Percentiles rank a stretch among this genome's conserved stretches.
phyloP scores from a whole-genome alignment of 2,329 filamentous ascomycete species.

The Alternaria sp. region DNA sequence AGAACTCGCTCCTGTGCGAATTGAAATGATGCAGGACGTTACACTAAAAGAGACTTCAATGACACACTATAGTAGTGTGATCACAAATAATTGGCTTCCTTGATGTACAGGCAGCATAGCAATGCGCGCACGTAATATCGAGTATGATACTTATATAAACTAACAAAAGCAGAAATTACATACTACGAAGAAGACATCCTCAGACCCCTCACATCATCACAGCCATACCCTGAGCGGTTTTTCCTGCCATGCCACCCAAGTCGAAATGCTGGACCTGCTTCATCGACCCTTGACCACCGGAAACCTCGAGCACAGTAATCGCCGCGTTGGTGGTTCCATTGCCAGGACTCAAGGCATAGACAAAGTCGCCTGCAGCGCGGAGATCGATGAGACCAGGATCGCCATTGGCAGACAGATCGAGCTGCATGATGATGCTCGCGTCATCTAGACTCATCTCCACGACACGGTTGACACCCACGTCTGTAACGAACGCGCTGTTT shows the following conservation, averaged over 20 bases:
- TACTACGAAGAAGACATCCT: background rate
- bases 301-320: slow-evolving; percentile 51
- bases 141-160: background rate
- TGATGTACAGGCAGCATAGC: background rate
- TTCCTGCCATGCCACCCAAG: slow-evolving; percentile 28
- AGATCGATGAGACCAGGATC: slow-evolving; percentile 65
- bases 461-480: slow-evolving; percentile 59
- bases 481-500: slow-evolving; percentile 64
- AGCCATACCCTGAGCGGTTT: slow-evolving; percentile 48
- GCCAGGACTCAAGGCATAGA: slow-evolving; percentile 65
- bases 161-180: background rate
- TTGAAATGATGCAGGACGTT: background rate
- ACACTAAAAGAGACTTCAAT: background rate
- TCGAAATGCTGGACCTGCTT: slow-evolving; percentile 50
- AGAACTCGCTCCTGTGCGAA: background rate
- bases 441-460: slow-evolving; percentile 62
- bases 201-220: slow-evolving; percentile 19
- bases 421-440: slow-evolving; percentile 53
- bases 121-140: background rate
- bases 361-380: slow-evolving; percentile 57
- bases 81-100: background rate
- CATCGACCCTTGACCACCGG: slow-evolving; percentile 22
- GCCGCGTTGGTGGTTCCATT: slow-evolving; percentile 52
- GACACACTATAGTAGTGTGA: background rate
- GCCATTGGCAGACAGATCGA: slow-evolving; percentile 51